These are phyloP conservation scores for Phytophthora megakarya DNA, from an alignment of 352 stramenopile species.

Conservation along the genomic window DNA sequence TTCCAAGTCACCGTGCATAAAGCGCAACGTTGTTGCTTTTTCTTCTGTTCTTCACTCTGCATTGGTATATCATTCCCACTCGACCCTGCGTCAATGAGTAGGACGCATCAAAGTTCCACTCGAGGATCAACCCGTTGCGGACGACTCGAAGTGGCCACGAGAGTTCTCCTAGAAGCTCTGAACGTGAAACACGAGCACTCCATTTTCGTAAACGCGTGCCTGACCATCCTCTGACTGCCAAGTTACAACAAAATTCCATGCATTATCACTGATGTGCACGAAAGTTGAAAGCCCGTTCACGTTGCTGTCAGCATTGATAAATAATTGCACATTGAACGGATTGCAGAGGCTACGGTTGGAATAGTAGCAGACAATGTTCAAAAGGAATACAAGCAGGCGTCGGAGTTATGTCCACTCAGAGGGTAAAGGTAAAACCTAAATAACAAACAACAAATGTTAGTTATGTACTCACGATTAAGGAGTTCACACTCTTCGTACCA, in stretches of 20 bases:
- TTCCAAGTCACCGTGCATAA: no score
- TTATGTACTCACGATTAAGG: neutral
- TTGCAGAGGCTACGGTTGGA: slow-evolving; percentile 54
- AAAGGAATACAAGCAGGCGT: slow-evolving; percentile 61
- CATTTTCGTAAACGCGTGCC: slow-evolving; percentile 65
- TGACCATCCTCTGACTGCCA: slow-evolving; percentile 67
- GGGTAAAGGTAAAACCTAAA: slow-evolving; percentile 58
- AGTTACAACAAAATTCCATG: slow-evolving; percentile 69
- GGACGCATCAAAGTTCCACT: slow-evolving; percentile 64
- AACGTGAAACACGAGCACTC: slow-evolving; percentile 60
- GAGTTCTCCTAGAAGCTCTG: slow-evolving; percentile 59
- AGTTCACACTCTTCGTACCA: slow-evolving; percentile 24
- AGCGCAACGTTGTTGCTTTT: no score
- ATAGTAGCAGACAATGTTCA: slow-evolving; percentile 9
- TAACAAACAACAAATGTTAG: neutral
- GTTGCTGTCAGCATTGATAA: slow-evolving; percentile 43
- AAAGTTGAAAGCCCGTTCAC: slow-evolving; percentile 50
- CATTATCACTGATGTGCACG: slow-evolving; percentile 62
- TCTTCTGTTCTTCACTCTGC: slow-evolving; percentile 49
- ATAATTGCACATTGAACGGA: slow-evolving; percentile 60
- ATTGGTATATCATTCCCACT: slow-evolving; percentile 52
- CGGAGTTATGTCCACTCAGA: slow-evolving; percentile 61
- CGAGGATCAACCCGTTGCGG: slow-evolving; percentile 62
- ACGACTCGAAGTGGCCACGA: slow-evolving; percentile 56
- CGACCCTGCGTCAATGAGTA: slow-evolving; percentile 28